These are phyloP conservation scores for carrot (Daucus carota) DNA, from an alignment of 129 eudicot genomes.

Conservation along the genomic window DH1_v3.0 NC_030381.2:19249001-19249500, in stretches of 20 bases:
- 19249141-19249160: background rate
- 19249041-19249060: conserved; percentile 67
- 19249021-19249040: conserved; percentile 90
- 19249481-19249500: background rate
- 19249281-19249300: background rate
- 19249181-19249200: background rate
- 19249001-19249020: conserved; percentile 90
- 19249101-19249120: background rate
- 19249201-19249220: background rate
- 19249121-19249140: background rate
- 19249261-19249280: background rate
- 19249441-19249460: background rate
- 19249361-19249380: background rate
- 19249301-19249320: background rate
- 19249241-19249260: background rate
- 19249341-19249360: background rate
- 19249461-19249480: background rate
- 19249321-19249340: too few relatives aligned
- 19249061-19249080: conserved; percentile 2
- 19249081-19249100: background rate
- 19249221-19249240: background rate
- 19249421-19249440: background rate
- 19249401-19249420: background rate
- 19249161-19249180: background rate
- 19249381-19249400: too few relatives aligned